Evolutionary conservation across 2,329 filamentous ascomycete genomes (phyloP).

Genomic region (Aspergillus neotritici): DNA sequence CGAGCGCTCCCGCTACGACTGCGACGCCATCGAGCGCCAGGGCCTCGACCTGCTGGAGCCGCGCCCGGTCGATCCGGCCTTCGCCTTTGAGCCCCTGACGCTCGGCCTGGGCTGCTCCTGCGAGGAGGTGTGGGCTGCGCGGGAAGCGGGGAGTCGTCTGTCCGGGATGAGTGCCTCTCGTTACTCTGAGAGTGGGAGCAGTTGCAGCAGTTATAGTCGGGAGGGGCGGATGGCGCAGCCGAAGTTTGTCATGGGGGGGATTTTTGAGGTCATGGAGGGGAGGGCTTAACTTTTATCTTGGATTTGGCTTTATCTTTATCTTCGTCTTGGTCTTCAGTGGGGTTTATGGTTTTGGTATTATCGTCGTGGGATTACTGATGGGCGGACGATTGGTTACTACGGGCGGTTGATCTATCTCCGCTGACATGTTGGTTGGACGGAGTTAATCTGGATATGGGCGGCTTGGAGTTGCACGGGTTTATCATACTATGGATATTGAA

Average conservation of each 20-base stretch:
- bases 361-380: background rate
- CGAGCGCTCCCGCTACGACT: slow-evolving; percentile 36
- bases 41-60: slow-evolving; percentile 43
- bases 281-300: slow-evolving; percentile 20
- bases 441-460: too few species aligned
- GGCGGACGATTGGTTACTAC: background rate
- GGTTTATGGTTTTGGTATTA: background rate
- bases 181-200: background rate
- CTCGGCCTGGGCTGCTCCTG: too few species aligned
- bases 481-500: too few species aligned
- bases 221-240: slow-evolving; percentile 21
- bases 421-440: too few species aligned
- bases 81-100: too few species aligned
- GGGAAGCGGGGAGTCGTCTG: too few species aligned
- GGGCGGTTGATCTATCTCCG: too few species aligned
- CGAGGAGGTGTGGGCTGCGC: too few species aligned
- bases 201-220: slow-evolving; percentile 5
- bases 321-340: background rate
- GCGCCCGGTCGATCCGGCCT: slow-evolving; percentile 34
- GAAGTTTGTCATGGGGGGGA: slow-evolving; percentile 43
- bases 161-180: too few species aligned
- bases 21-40: slow-evolving; percentile 35
- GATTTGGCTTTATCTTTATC: background rate
- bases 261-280: slow-evolving; percentile 45
- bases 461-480: too few species aligned